Evolutionary conservation across 164 flowering plant species (phyloP).

Genomic region (Sedum album): DNA sequence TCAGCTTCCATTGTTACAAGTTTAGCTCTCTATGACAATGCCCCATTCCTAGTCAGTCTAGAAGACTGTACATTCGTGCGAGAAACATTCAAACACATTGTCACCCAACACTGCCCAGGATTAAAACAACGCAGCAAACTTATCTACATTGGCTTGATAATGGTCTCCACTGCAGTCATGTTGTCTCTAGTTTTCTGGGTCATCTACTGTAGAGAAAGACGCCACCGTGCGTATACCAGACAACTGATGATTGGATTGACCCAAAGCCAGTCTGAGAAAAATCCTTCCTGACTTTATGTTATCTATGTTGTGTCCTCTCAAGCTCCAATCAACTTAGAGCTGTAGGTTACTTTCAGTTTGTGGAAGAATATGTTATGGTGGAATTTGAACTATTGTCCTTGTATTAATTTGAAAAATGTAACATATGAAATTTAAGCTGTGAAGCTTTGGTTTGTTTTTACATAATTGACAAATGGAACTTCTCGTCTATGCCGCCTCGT

Average conservation of each 20-base stretch:
- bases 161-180: slow-evolving; percentile 29
- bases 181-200: slow-evolving; percentile 32
- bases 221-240: slow-evolving; percentile 10
- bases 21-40: slow-evolving; percentile 14
- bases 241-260: background rate
- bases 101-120: slow-evolving; percentile 23
- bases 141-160: slow-evolving; percentile 23
- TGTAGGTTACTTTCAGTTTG: no score
- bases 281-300: background rate
- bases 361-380: no score
- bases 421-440: no score
- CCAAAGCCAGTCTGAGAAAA: slow-evolving; percentile 4
- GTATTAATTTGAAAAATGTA: no score
- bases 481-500: no score
- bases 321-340: no score
- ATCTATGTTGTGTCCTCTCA: background rate
- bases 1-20: slow-evolving; percentile 19
- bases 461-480: no score
- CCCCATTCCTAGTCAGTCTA: slow-evolving; percentile 22
- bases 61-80: slow-evolving; percentile 27
- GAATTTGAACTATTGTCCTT: no score
- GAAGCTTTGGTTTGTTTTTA: no score
- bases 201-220: slow-evolving; percentile 20
- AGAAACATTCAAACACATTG: slow-evolving; percentile 18
- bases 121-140: slow-evolving; percentile 16